phyloP scores from a whole-genome alignment of 768 basidiomycete genomes.

The Tricholoma saponaceum region DNA sequence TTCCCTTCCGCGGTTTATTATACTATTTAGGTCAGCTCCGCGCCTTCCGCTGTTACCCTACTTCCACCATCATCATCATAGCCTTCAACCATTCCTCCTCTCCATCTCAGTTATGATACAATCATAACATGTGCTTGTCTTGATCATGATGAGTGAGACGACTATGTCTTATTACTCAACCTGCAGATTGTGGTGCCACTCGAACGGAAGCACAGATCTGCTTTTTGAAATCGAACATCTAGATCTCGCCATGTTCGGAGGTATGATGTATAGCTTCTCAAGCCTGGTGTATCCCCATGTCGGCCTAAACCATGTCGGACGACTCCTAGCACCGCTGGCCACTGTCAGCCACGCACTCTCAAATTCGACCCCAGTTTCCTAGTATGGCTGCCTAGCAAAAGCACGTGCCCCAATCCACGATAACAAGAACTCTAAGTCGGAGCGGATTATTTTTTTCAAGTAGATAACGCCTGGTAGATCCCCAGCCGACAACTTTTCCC shows the following conservation, averaged over 20 bases:
- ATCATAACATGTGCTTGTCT: neutral
- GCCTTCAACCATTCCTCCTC: neutral
- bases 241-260: neutral
- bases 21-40: slow-evolving; percentile 32
- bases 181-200: neutral
- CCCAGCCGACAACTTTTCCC: neutral
- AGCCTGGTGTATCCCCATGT: neutral
- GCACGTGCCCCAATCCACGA: neutral
- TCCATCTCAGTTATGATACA: too few relatives aligned
- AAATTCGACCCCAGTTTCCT: neutral
- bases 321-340: neutral
- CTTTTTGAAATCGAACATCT: neutral
- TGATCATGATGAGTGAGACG: neutral
- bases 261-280: neutral
- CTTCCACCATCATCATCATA: neutral
- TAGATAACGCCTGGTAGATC: neutral
- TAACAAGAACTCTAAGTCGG: too few relatives aligned
- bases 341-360: neutral
- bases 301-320: neutral
- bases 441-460: neutral
- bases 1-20: too few relatives aligned
- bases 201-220: neutral
- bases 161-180: neutral
- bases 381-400: neutral
- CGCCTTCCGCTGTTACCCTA: slow-evolving; percentile 20